Evolutionary conservation across 768 basidiomycete genomes (phyloP), one percentile per base, ranked within the genome.

Genomic region (Suillus spraguei): DNA sequence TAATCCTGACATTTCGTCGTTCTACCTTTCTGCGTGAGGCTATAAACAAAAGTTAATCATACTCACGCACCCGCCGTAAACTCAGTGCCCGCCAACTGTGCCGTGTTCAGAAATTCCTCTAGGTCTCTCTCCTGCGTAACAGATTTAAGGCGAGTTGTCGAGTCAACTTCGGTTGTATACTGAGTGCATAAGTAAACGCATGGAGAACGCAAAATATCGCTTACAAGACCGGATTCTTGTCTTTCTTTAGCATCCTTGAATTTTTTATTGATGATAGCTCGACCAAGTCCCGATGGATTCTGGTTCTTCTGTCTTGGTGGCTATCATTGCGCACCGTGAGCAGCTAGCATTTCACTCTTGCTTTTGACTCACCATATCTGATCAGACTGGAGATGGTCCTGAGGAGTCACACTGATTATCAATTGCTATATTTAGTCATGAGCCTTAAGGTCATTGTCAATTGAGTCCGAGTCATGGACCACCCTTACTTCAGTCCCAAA

Each of bases 71-170:
- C 97, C 41, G 97, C 97, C 20, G 94, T 93, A 72, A 99, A 99
- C 69, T 99, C 94, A 13, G 92, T 92, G 59, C 91, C 97, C 16
- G 97, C 97, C 61, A 99, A 80, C 69, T 95, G 92, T 11, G 97
- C 97, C 14, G 94, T 97, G 71, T 87, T 96, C 61, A 99, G 77
- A 74, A 99, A 99, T 76, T 96, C 97, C 68, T 98, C 95, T 22
- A 99, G 81, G 79, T 98, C 95, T 61, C 87, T 81, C 78, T 99
- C 97, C 77, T 99, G 96, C 0, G 97, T 99, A 24, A 99, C 88
- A 0, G 97, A 98, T 72, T 89, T 87, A 42, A 99, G 83, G 39
- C 88, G 87, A 60, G 81, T 82, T 8, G 87, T 82, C 13, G 83
- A 74, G 62, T 92, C 89, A 22, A 87, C 59, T 69, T 97, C 94